A percentile compares a stretch with the other conserved stretches of the same genome.
Conservation (phyloP, 1,284 basidiomycete species). For the Melampsora abietis-canadensis region DNA sequence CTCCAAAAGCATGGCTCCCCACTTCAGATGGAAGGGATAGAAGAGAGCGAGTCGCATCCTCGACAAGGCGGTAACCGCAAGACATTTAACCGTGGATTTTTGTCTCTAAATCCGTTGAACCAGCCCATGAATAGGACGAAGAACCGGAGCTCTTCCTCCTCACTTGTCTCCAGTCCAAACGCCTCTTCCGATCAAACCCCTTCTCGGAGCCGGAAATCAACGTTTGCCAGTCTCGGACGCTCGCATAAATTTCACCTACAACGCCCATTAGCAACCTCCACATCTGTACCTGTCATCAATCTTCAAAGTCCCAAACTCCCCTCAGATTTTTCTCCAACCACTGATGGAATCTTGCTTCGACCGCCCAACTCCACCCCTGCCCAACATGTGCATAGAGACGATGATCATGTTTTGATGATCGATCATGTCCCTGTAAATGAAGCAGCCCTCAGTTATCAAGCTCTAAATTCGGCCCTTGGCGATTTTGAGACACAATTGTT, state of each 20-base stretch:
- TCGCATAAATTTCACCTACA: conserved; percentile 10
- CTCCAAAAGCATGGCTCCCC: conserved; percentile 47
- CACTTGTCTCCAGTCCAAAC: conserved; percentile 36
- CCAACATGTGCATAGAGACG: conserved; percentile 2
- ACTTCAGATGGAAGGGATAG: conserved; percentile 45
- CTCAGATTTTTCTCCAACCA: conserved; percentile 6
- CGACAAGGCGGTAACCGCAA: conserved; percentile 13
- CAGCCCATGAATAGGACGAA: conserved; percentile 22
- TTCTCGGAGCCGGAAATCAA: conserved; percentile 37
- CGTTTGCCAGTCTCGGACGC: conserved; percentile 35
- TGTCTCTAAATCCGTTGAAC: conserved; percentile 45
- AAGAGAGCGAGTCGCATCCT: conserved; percentile 42
- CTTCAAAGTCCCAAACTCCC: not conserved
- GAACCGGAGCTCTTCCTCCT: conserved; percentile 21
- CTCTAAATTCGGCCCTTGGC: conserved; percentile 4
- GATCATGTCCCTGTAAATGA: conserved; percentile 17
- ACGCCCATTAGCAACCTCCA: conserved; percentile 19
- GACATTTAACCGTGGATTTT: conserved; percentile 45
- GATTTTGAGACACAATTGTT: conserved; percentile 13
- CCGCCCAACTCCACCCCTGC: not conserved
- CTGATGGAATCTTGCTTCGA: not conserved
- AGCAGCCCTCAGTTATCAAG: conserved; percentile 12
- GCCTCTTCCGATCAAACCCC: conserved; percentile 42
- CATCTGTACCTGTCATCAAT: conserved; percentile 12
- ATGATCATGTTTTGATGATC: conserved; percentile 1